Conservation (phyloP, 148 eudicot species). For the Rhododendron simsii region DNA sequence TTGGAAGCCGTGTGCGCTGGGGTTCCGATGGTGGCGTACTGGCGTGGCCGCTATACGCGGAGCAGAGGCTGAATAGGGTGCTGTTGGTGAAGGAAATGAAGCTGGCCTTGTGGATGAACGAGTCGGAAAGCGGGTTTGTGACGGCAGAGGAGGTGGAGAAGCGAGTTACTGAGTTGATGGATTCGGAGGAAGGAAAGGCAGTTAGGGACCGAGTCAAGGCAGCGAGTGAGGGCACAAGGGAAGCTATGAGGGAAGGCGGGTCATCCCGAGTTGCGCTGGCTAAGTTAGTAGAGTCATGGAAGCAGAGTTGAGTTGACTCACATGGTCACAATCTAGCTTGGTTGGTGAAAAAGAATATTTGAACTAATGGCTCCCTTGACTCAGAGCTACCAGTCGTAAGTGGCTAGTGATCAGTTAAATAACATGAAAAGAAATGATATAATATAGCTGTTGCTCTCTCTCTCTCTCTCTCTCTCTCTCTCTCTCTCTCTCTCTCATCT, state of each 20-base stretch:
- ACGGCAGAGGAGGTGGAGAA: conserved; percentile 31
- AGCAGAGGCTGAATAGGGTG: not conserved
- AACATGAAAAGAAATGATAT: too few species aligned
- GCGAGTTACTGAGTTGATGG: conserved; percentile 37
- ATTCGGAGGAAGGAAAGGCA: conserved; percentile 15
- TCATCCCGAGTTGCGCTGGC: conserved; percentile 22
- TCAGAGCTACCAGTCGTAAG: too few species aligned
- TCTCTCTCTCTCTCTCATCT: too few species aligned
- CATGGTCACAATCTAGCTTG: too few species aligned
- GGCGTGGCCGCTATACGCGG: too few species aligned
- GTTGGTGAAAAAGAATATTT: too few species aligned
- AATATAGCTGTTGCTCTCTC: too few species aligned
- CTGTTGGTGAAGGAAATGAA: conserved; percentile 31
- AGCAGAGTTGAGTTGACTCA: not conserved
- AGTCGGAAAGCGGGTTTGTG: conserved; percentile 32
- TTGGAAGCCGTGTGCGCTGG: too few species aligned
- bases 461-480: too few species aligned
- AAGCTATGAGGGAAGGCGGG: conserved; percentile 13
- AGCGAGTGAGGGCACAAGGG: conserved; percentile 12
- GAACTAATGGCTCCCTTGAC: too few species aligned
- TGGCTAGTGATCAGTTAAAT: too few species aligned
- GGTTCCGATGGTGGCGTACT: too few species aligned
- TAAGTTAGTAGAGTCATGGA: conserved; percentile 14
- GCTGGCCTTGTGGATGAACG: conserved; percentile 30
- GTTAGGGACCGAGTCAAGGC: conserved; percentile 16